These are phyloP conservation scores for Nissolia schottii DNA, from an alignment of 306 rosid species.

Conservation along the genomic window DNA sequence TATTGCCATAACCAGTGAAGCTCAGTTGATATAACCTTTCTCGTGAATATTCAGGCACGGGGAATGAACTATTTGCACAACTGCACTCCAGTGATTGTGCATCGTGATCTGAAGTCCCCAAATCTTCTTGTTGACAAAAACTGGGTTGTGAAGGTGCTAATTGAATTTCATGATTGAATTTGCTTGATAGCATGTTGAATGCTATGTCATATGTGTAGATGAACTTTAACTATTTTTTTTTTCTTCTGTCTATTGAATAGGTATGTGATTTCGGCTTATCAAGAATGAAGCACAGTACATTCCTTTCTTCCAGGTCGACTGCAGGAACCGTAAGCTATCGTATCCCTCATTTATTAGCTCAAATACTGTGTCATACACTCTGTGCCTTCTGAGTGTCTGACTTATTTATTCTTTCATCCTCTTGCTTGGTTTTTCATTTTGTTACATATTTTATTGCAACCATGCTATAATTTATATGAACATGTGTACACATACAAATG, in stretches of 20 bases:
- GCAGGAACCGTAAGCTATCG: conserved; percentile 79
- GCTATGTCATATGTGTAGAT: conserved; percentile 25
- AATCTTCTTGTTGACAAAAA: conserved; percentile 91
- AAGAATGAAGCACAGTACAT: conserved; percentile 82
- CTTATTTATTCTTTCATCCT: conserved; percentile 10
- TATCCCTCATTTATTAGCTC: not conserved
- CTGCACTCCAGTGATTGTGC: conserved; percentile 75
- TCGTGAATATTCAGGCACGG: conserved; percentile 62
- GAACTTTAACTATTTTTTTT: not conserved
- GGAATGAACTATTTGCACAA: conserved; percentile 96
- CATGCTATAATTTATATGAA: not conserved
- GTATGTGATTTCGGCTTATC: conserved; percentile 96
- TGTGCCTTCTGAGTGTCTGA: not conserved
- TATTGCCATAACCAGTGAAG: not conserved
- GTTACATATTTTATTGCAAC: not conserved
- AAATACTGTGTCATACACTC: not conserved
- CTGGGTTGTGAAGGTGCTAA: conserved; percentile 83
- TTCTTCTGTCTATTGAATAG: conserved; percentile 35
- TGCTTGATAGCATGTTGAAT: conserved; percentile 1
- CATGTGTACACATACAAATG: not conserved
- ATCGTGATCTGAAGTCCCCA: conserved; percentile 95
- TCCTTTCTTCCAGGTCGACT: conserved; percentile 91
- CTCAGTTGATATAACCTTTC: conserved; percentile 3
- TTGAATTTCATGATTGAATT: conserved; percentile 1
- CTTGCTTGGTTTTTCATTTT: not conserved